Evolutionary conservation across 2,329 filamentous ascomycete genomes (phyloP).

Genomic region (Cladosporium velox): DNA sequence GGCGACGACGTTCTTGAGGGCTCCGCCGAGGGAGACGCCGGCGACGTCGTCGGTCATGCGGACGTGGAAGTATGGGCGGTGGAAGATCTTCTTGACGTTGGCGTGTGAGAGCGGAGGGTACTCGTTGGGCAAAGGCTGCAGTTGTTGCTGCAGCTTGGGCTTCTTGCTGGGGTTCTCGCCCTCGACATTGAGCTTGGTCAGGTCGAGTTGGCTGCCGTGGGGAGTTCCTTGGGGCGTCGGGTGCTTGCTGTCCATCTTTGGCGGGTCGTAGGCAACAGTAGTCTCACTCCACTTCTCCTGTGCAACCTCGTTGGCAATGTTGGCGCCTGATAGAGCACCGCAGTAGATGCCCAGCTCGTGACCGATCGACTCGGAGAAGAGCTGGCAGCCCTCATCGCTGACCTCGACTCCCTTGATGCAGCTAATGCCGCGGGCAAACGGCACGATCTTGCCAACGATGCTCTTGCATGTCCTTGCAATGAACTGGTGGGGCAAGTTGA

Average conservation of each 20-base stretch:
- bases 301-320: conserved; percentile 94
- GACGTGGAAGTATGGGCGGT: conserved; percentile 96
- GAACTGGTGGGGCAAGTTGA: conserved; percentile 97
- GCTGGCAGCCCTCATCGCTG: conserved; percentile 71
- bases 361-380: conserved; percentile 95
- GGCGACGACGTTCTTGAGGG: conserved; percentile 95
- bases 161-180: conserved; percentile 15
- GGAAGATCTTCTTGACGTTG: conserved; percentile 83
- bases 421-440: conserved; percentile 89
- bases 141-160: conserved; percentile 60
- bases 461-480: conserved; percentile 83
- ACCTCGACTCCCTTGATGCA: conserved; percentile 99
- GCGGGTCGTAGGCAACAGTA: conserved; percentile 93
- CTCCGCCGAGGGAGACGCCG: conserved; percentile 89
- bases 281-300: conserved; percentile 97
- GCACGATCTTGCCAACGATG: conserved; percentile 83
- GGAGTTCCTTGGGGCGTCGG: conserved; percentile 62
- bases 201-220: conserved; percentile 48
- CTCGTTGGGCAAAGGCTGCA: conserved; percentile 75
- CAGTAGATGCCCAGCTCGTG: conserved; percentile 92
- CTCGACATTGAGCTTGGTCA: conserved; percentile 40
- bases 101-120: conserved; percentile 86
- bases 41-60: conserved; percentile 94
- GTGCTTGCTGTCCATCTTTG: conserved; percentile 78
- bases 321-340: conserved; percentile 90